phyloP scores from a whole-genome alignment of 768 basidiomycete species.

The Hygrocybe coccinea region DNA sequence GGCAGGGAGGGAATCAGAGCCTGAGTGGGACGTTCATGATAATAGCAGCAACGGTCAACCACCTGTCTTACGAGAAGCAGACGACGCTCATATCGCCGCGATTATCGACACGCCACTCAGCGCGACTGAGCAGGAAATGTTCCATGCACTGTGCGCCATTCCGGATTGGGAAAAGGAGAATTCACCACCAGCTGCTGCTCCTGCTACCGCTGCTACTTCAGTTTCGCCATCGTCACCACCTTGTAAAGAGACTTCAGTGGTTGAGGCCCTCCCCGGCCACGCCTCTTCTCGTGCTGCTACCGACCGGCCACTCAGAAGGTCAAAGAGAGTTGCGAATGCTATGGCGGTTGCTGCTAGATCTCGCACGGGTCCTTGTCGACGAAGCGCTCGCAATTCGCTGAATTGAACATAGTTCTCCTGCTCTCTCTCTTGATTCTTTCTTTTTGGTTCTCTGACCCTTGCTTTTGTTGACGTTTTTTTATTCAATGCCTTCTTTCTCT shows the following conservation, averaged over 20 bases:
- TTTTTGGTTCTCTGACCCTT: too few relatives aligned
- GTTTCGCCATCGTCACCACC: neutral
- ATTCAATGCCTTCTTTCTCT: neutral
- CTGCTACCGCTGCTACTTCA: neutral
- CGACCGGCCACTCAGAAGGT: conserved; percentile 49
- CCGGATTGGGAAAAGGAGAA: conserved; percentile 50
- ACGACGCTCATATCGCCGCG: conserved; percentile 1
- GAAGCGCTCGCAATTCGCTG: conserved; percentile 38
- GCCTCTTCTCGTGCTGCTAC: conserved; percentile 1
- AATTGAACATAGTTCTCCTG: conserved; percentile 26
- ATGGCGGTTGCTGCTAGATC: conserved; percentile 40
- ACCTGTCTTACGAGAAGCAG: neutral
- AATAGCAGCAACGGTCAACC: neutral
- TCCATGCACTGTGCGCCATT: conserved; percentile 56
- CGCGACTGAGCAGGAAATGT: conserved; percentile 67
- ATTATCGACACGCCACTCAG: conserved; percentile 51
- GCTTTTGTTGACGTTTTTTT: too few relatives aligned
- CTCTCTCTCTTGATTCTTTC: conserved; percentile 1
- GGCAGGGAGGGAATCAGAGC: conserved; percentile 3
- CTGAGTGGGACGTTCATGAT: conserved; percentile 1
- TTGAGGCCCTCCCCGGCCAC: neutral
- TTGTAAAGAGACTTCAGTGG: conserved; percentile 1
- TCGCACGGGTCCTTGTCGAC: conserved; percentile 40
- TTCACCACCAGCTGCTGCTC: conserved; percentile 2
- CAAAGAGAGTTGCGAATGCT: conserved; percentile 64